These are phyloP conservation scores for Brassica rapa DNA, from an alignment of 345 rosid genomes.

Conservation along the genomic window DNA sequence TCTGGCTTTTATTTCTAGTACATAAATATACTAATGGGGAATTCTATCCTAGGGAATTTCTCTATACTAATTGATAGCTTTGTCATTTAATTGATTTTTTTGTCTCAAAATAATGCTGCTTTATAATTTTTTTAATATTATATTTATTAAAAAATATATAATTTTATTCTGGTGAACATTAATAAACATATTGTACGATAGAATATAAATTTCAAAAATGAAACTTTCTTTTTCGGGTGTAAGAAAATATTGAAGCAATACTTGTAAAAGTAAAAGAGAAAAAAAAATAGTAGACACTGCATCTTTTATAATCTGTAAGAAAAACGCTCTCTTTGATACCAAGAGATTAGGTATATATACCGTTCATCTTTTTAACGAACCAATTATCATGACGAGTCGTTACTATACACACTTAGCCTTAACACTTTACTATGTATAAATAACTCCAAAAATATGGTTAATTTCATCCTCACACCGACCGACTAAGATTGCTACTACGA, in stretches of 20 bases:
- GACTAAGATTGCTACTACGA: neutral
- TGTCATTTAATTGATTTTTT: neutral
- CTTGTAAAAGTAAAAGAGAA: neutral
- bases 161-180: neutral
- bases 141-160: neutral
- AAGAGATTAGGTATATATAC: slow-evolving; percentile 3
- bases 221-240: neutral
- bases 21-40: neutral
- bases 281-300: neutral
- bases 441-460: neutral
- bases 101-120: neutral
- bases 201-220: neutral
- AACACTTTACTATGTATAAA: slow-evolving; percentile 9
- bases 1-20: neutral
- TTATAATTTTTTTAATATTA: neutral
- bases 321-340: slow-evolving; percentile 2
- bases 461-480: neutral
- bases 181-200: neutral
- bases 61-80: neutral
- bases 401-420: neutral
- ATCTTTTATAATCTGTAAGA: neutral
- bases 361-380: neutral
- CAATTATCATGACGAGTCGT: neutral
- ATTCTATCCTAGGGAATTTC: too few relatives aligned
- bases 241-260: neutral